Base-by-base conservation (phyloP, 31 red algal species). In the Porphyra umbilicalis region DNA sequence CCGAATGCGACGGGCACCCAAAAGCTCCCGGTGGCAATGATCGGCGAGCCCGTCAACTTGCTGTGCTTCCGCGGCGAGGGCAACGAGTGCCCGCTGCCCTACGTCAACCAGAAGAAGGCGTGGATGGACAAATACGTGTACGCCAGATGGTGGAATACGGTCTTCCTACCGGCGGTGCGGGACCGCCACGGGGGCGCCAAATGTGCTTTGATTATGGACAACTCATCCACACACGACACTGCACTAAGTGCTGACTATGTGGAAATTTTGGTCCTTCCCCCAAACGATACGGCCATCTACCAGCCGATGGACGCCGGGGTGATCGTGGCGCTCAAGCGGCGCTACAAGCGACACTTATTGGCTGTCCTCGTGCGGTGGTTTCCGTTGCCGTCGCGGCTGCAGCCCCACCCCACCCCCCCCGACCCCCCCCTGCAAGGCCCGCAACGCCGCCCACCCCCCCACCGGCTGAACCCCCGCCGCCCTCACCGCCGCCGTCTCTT, bases 271-370 rank as follows among this genome's bases (percentile, higher is more conserved):
- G 8, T 74, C 16, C 79, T 87, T 16, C 85, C 85, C 8, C 79
- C 85, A 14, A 87, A 82, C 75, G 33, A 9, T 29, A 87, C 79
- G 20, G 31, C 85, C 10, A 29, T 71, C 10, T 34, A 87, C 35
- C 85, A 82, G 42, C 85, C 85, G 9, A 87, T 87, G 79, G 85
- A 87, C 25, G 31, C 35, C 35, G 79, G 85, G 32, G 75, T 87
- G 16, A 87, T 87, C 42, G 79, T 77, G 11, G 79, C 85, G 42
- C n/a, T 38, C 35, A 82, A 87, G 42, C 6, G 34, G 8, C 39
- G 33, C 38, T 33, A 37, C 35, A 9, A 80, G 18, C 79, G 79
- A 83, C 30, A 31, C n/a, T 6, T 83, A n/a, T 83, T 87, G 85
- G 39, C 9, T 11, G 39, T 40, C 39, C 11, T 40, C 9, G 39